Evolutionary conservation across 2,329 filamentous ascomycete genomes (phyloP), one percentile per base, ranked within the genome.

Genomic region (Pestalotiopsis sp.): DNA sequence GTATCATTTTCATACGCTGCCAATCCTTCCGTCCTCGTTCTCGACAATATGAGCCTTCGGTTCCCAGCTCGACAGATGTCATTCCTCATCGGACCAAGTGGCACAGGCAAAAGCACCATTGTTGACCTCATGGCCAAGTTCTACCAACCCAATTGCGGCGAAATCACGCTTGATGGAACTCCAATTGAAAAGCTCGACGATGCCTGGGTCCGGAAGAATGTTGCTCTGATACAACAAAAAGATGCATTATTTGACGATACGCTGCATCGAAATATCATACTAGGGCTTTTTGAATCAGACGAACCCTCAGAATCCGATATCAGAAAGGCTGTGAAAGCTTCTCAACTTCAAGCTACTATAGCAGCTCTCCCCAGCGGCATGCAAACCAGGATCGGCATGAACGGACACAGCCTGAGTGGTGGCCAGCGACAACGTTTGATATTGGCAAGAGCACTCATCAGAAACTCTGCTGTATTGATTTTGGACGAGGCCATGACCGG

Each of bases 81-180:
- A 0, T 98, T 96, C 74, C 84, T 98, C 2, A 88, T 98, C 63
- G 96, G 95, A 0, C 87, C 86, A 73, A 97, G 94, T 74, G 96
- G 96, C 0, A 97, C 93, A 1, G 95, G 95, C 0, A 98, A 98
- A 78, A 97, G 94, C 72, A 98, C 95, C 0, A 75, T 98, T 1
- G 90, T 91, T 1, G 94, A 93, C 75, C 84, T 98, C 0, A 83
- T 98, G 0, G 84, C 94, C 64, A 88, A 90, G 13, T 92, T 97
- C 72, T 97, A 98, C 75, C 82, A 87, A 6, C 88, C 92, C 0
- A 78, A 81, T 0, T 81, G 81, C 0, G 95, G 94, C 0, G 78
- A 86, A 0, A 89, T 98, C 17, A 76, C 85, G 0, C 81, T 98
- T 10, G 94, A 97, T 73, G 89, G 87, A 0, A 76, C 85, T 1